Conservation (phyloP, 768 basidiomycete genomes). For the Suillus paluster region DNA sequence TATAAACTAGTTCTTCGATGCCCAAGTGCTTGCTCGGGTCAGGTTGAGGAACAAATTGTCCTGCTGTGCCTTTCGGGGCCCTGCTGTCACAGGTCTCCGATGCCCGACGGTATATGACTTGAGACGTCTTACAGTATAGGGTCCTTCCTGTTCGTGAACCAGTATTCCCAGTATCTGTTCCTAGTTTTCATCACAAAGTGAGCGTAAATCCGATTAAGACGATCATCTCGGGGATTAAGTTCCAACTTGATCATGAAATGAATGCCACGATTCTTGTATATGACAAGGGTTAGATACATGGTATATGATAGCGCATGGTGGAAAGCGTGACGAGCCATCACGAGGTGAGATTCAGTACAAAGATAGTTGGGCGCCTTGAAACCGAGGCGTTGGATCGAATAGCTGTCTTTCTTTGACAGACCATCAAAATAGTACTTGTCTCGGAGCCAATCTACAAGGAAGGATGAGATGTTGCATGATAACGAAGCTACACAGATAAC, state of each 20-base stretch:
- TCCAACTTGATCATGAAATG: constrained; percentile 1
- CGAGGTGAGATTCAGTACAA: constrained; percentile 67
- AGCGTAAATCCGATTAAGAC: neutral
- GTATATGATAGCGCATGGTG: constrained; percentile 14
- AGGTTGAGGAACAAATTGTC: neutral
- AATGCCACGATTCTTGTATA: neutral
- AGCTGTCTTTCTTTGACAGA: constrained; percentile 61
- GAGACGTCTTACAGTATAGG: neutral
- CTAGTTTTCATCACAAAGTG: neutral
- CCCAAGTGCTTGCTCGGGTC: neutral
- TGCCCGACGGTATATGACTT: neutral
- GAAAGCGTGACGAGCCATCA: constrained; percentile 31
- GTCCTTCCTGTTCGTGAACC: neutral
- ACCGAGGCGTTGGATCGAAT: constrained; percentile 64
- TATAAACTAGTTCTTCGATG: neutral
- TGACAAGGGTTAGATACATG: neutral
- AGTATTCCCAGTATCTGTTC: neutral
- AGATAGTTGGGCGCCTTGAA: constrained; percentile 81
- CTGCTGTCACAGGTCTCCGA: neutral
- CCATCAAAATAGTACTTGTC: constrained; percentile 75
- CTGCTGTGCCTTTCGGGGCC: neutral
- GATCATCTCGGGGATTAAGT: neutral
- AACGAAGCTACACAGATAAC: constrained; percentile 26
- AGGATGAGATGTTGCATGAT: constrained; percentile 7
- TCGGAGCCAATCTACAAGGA: constrained; percentile 76